Evolutionary conservation across 371 early-diverging fungal species (phyloP).

Genomic region (Syncephalastrum monosporum): DNA sequence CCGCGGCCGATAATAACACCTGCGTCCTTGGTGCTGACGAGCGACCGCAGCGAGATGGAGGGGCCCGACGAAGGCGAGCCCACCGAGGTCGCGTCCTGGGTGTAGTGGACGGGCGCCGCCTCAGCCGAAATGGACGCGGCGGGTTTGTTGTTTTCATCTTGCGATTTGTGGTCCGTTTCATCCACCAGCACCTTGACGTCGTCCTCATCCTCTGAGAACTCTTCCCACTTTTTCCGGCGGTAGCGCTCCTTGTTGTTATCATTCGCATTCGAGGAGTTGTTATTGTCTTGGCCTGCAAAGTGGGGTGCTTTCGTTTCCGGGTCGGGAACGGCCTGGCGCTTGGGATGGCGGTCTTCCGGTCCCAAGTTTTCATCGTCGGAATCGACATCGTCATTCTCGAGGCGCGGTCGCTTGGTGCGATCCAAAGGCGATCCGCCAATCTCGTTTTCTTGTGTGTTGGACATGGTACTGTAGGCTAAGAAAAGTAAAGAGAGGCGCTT

Average conservation of each 20-base stretch:
- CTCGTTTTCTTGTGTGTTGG: constrained; percentile 8
- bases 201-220: constrained; percentile 13
- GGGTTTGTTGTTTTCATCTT: constrained; percentile 6
- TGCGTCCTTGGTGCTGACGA: constrained; percentile 82
- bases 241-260: constrained; percentile 5
- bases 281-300: constrained; percentile 28
- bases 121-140: constrained; percentile 6
- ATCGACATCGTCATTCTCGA: constrained; percentile 41
- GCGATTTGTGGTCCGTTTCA: constrained; percentile 17
- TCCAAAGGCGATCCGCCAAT: constrained; percentile 35
- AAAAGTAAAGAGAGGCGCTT: no score
- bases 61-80: neutral
- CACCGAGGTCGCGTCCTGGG: neutral
- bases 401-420: constrained; percentile 46
- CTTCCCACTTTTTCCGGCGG: constrained; percentile 26
- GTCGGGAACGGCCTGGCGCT: constrained; percentile 48
- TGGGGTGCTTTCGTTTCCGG: constrained; percentile 52
- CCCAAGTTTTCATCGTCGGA: constrained; percentile 34
- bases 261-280: constrained; percentile 12
- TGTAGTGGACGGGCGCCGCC: constrained; percentile 1
- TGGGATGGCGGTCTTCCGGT: constrained; percentile 46
- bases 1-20: constrained; percentile 83
- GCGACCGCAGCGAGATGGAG: constrained; percentile 61
- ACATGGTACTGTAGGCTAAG: neutral
- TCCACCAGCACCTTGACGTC: neutral